Evolutionary conservation across 108 stramenopile genomes (phyloP).

Genomic region (Schizochytrium sp.): DNA sequence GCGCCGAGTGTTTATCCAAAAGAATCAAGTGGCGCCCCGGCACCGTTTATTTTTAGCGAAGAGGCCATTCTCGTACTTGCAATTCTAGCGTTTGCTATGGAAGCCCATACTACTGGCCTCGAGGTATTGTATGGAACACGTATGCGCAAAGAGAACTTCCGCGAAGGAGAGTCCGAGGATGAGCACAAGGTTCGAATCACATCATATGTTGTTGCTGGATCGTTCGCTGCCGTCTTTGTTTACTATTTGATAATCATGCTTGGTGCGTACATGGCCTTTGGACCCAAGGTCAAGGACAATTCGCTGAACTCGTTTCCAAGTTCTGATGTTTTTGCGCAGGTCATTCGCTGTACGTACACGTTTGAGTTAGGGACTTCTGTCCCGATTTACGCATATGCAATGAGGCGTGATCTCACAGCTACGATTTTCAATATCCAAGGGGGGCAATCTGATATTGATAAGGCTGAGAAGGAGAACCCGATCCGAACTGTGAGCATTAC

Average conservation of each 20-base stretch:
- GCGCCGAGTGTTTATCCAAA: neutral
- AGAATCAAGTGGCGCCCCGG: neutral
- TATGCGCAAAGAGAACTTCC: neutral
- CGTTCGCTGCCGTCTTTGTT: slow-evolving; percentile 11
- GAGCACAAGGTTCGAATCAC: slow-evolving; percentile 6
- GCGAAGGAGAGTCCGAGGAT: neutral
- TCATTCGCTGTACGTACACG: slow-evolving; percentile 15
- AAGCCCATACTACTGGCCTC: slow-evolving; percentile 23
- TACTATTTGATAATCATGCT: slow-evolving; percentile 34
- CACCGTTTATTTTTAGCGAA: neutral
- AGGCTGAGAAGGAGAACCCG: neutral
- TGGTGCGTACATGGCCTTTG: slow-evolving; percentile 44
- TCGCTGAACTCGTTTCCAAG: slow-evolving; percentile 16
- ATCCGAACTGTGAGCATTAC: neutral
- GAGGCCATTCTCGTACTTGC: slow-evolving; percentile 25
- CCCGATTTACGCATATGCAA: slow-evolving; percentile 22
- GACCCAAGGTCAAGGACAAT: slow-evolving; percentile 39
- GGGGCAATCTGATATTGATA: neutral
- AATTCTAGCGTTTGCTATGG: slow-evolving; percentile 28
- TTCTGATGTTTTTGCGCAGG: slow-evolving; percentile 28
- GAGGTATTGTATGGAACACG: slow-evolving; percentile 2
- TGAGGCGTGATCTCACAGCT: slow-evolving; percentile 1
- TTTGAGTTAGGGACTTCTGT: slow-evolving; percentile 41
- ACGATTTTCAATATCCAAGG: neutral
- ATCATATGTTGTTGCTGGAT: neutral